These are phyloP conservation scores for Rutstroemia sp. DNA, from an alignment of 2,329 filamentous ascomycete genomes.

Conservation along the genomic window DNA sequence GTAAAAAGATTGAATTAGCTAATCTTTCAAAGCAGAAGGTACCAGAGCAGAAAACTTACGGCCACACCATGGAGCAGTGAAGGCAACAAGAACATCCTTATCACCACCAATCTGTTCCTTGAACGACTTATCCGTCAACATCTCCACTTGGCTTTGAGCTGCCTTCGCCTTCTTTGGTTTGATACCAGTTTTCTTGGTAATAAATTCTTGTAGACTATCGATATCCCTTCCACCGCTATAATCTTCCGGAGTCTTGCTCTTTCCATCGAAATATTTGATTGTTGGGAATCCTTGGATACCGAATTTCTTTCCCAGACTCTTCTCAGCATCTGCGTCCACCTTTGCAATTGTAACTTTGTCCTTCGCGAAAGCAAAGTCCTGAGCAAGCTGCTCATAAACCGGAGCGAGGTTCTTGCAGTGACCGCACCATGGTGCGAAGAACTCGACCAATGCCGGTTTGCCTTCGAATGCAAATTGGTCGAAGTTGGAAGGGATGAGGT, in stretches of 20 bases:
- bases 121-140: slow-evolving; percentile 76
- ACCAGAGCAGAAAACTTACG: slow-evolving; percentile 48
- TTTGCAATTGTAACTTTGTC: slow-evolving; percentile 82
- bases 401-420: slow-evolving; percentile 98
- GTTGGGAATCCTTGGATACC: slow-evolving; percentile 94
- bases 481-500: slow-evolving; percentile 86
- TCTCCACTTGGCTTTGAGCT: slow-evolving; percentile 66
- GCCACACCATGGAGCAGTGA: slow-evolving; percentile 97
- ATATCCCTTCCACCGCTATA: slow-evolving; percentile 85
- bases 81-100: slow-evolving; percentile 88
- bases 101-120: slow-evolving; percentile 70
- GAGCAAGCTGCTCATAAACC: slow-evolving; percentile 84
- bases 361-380: slow-evolving; percentile 62
- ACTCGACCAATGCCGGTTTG: slow-evolving; percentile 94
- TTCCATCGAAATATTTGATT: slow-evolving; percentile 95
- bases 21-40: not conserved
- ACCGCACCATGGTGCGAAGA: slow-evolving; percentile 98
- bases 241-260: slow-evolving; percentile 75
- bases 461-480: slow-evolving; percentile 83
- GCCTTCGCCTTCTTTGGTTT: slow-evolving; percentile 69
- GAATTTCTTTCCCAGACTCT: slow-evolving; percentile 74
- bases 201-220: slow-evolving; percentile 73
- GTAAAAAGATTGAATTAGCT: slow-evolving; percentile 16
- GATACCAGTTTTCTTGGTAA: slow-evolving; percentile 79
- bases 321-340: slow-evolving; percentile 90